A percentile compares a stretch with the other conserved stretches of the same genome.
Conservation (phyloP, 331 rosid genomes). For the Cydonia oblonga region DNA sequence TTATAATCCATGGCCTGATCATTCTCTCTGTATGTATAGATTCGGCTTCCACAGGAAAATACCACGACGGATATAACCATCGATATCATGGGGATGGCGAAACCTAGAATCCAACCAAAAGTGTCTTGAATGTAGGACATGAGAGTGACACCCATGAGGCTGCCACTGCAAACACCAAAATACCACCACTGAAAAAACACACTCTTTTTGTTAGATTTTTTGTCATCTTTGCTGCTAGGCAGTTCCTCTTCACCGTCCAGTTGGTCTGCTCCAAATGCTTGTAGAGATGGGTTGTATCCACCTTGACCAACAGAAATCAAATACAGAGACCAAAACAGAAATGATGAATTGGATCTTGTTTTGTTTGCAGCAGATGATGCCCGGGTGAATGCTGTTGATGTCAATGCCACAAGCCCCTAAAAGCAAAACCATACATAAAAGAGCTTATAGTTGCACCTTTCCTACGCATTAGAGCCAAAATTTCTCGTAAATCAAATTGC, state of each 20-base stretch:
- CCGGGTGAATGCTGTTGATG: constrained; percentile 56
- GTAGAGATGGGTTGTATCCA: constrained; percentile 82
- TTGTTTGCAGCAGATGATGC: constrained; percentile 36
- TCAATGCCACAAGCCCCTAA: constrained; percentile 80
- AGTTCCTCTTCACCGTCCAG: constrained; percentile 55
- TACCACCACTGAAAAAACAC: constrained; percentile 79
- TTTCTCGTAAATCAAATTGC: too few relatives aligned
- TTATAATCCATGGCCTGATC: constrained; percentile 17
- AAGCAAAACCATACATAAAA: not conserved
- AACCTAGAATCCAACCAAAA: constrained; percentile 82
- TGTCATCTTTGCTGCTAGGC: constrained; percentile 39
- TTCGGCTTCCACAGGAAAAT: constrained; percentile 58
- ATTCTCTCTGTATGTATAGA: constrained; percentile 38
- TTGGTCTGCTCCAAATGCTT: constrained; percentile 95
- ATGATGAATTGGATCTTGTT: constrained; percentile 36
- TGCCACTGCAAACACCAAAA: constrained; percentile 77
- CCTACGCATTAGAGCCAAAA: too few relatives aligned
- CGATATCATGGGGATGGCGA: constrained; percentile 68
- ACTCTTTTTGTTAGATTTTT: constrained; percentile 36
- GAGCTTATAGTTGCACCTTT: too few relatives aligned
- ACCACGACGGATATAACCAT: constrained; percentile 52
- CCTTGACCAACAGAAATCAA: constrained; percentile 80
- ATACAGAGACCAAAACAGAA: constrained; percentile 62
- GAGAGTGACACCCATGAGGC: constrained; percentile 63
- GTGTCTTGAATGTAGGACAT: constrained; percentile 95